Evolutionary conservation across 1,284 basidiomycete genomes (phyloP), one percentile per base, ranked within the genome.

Genomic region (Moesziomyces globuligerus): DNA sequence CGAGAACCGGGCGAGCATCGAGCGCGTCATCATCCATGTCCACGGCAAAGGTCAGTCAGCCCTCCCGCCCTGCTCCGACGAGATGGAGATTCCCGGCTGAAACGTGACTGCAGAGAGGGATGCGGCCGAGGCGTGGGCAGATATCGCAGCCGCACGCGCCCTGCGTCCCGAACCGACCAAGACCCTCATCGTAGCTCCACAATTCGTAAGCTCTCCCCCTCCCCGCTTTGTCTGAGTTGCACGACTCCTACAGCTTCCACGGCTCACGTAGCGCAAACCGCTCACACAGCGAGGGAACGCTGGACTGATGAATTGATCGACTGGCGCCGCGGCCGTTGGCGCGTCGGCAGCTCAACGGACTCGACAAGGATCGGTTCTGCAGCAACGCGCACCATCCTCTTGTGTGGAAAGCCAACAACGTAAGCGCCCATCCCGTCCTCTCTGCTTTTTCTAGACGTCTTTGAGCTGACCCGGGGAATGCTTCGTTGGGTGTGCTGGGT

Each of bases 351-450:
- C 51, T 74, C 25, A 74, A 72, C 20, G 69, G 69, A 0, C 39
- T 61, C 8, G 72, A 74, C 56, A 74, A 69, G 43, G 26, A 34
- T 15, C 48, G 21, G n/a, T 55, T 49, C 18, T 3, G 39, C 3
- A 8, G 25, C 3, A 1, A 36, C 6, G 25, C 15, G 23, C 32
- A 26, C 15, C 41, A 18, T 17, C 24, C 68, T 29, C 40, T 74
- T 1, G 53, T 72, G 11, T 74, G 64, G 64, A 72, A 74, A 26
- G 53, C 45, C 6, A 72, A 74, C 26, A 46, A 45, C 5, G 72
- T 74, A 43, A 54, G 72, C 57, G 0, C 10, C 7, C 8, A 17
- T 13, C n/a, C 18, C 32, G 4, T 23, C 42, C 26, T 6, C 13
- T 32, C 11, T 11, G 5, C 7, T 50, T 20, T 34, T 11, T 8